Percentiles rank a stretch among this genome's conserved stretches.
Conservation (phyloP, 495 filamentous ascomycete species). For the Pseudotulostoma volvatum region DNA sequence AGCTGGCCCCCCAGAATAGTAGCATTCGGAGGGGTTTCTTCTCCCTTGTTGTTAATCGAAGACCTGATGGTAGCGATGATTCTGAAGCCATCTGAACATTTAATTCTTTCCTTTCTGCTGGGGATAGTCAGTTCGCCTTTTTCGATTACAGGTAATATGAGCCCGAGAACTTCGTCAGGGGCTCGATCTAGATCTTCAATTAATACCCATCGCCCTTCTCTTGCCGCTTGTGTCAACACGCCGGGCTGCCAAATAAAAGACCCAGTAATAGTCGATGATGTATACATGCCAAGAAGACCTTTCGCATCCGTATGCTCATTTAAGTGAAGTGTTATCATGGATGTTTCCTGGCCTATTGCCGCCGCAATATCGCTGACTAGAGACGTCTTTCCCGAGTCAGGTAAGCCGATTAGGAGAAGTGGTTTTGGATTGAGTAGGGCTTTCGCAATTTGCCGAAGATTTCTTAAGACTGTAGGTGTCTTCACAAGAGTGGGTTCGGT, state of each 20-base stretch:
- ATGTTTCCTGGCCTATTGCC: conserved; percentile 51
- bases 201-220: conserved; percentile 86
- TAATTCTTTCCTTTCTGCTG: conserved; percentile 67
- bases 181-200: conserved; percentile 95
- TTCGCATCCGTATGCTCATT: conserved; percentile 98
- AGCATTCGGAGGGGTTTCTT: conserved; percentile 36
- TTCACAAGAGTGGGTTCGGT: conserved; percentile 41
- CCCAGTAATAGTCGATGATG: conserved; percentile 65
- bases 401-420: conserved; percentile 63
- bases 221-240: conserved; percentile 81
- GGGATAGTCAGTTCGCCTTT: conserved; percentile 73
- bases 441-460: conserved; percentile 49
- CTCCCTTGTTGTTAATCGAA: conserved; percentile 50
- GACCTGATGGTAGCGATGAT: conserved; percentile 85
- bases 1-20: conserved; percentile 63
- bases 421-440: conserved; percentile 49
- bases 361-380: conserved; percentile 68
- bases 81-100: conserved; percentile 66
- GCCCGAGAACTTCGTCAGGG: conserved; percentile 86
- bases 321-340: conserved; percentile 80
- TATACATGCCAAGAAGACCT: conserved; percentile 83
- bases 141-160: conserved; percentile 79
- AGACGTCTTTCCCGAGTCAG: conserved; percentile 82
- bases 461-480: conserved; percentile 53
- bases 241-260: conserved; percentile 89